phyloP scores from a whole-genome alignment of 2,329 filamentous ascomycete species.

The Pseudogymnoascus sp. region DNA sequence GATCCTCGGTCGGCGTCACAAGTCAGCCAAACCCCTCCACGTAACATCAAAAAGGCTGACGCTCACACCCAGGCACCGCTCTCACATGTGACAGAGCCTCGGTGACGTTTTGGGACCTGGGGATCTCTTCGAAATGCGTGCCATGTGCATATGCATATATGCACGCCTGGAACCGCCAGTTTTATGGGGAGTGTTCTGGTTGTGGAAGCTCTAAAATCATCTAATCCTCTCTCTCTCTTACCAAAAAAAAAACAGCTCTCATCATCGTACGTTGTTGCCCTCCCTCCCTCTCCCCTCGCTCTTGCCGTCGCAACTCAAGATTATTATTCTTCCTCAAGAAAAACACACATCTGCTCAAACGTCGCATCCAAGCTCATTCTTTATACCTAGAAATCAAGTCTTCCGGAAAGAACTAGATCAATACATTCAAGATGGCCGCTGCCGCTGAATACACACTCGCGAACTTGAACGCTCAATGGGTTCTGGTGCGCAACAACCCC shows the following conservation, averaged over 20 bases:
- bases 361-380: background rate
- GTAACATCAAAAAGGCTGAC: background rate
- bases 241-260: background rate
- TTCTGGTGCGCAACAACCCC: slow-evolving; percentile 36
- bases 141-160: slow-evolving; percentile 1
- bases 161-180: background rate
- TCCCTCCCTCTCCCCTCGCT: background rate
- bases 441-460: slow-evolving; percentile 42
- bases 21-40: background rate
- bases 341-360: background rate
- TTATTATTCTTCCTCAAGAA: background rate
- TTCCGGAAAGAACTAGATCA: background rate
- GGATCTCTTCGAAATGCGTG: background rate
- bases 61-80: background rate
- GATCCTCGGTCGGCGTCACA: slow-evolving; percentile 1
- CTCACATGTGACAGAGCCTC: slow-evolving; percentile 5
- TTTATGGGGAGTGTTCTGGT: background rate
- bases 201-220: slow-evolving; percentile 2
- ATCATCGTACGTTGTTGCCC: background rate
- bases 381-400: background rate
- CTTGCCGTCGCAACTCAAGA: background rate
- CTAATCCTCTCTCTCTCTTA: background rate
- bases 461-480: slow-evolving; percentile 45
- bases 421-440: slow-evolving; percentile 41
- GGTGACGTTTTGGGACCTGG: slow-evolving; percentile 6